Conservation (phyloP, 495 filamentous ascomycete genomes). For the Usnea hakonensis region DNA sequence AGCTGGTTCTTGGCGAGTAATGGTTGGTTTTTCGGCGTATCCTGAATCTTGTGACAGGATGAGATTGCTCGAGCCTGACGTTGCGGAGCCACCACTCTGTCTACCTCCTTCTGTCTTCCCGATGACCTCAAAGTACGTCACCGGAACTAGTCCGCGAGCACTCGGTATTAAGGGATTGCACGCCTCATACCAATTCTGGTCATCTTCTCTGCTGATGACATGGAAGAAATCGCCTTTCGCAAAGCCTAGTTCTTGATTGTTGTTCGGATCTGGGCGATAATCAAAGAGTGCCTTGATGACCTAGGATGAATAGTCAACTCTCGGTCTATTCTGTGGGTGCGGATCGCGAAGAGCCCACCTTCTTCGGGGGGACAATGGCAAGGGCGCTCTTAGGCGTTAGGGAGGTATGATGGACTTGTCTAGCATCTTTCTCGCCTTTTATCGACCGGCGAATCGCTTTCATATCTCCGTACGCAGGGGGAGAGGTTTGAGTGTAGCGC, state of each 20-base stretch:
- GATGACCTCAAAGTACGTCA: constrained; percentile 83
- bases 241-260: constrained; percentile 74
- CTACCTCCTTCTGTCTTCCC: constrained; percentile 68
- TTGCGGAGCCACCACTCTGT: constrained; percentile 72
- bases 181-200: constrained; percentile 94
- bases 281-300: constrained; percentile 96
- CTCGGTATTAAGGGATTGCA: constrained; percentile 89
- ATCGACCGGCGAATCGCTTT: constrained; percentile 57
- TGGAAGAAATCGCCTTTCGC: constrained; percentile 95
- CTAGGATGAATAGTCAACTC: constrained; percentile 37
- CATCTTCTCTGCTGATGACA: constrained; percentile 93
- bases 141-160: constrained; percentile 86
- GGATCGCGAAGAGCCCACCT: constrained; percentile 51
- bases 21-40: constrained; percentile 56
- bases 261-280: constrained; percentile 63
- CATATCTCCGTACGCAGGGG: not conserved
- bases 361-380: constrained; percentile 92
- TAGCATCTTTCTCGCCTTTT: constrained; percentile 73
- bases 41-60: constrained; percentile 58
- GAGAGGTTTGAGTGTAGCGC: not conserved
- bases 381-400: constrained; percentile 90
- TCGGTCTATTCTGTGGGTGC: not conserved
- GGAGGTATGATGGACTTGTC: constrained; percentile 64
- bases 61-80: constrained; percentile 50
- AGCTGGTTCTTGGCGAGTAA: constrained; percentile 34